Conservation (phyloP, 2,329 filamentous ascomycete genomes). For the Cladosporium sp. region DNA sequence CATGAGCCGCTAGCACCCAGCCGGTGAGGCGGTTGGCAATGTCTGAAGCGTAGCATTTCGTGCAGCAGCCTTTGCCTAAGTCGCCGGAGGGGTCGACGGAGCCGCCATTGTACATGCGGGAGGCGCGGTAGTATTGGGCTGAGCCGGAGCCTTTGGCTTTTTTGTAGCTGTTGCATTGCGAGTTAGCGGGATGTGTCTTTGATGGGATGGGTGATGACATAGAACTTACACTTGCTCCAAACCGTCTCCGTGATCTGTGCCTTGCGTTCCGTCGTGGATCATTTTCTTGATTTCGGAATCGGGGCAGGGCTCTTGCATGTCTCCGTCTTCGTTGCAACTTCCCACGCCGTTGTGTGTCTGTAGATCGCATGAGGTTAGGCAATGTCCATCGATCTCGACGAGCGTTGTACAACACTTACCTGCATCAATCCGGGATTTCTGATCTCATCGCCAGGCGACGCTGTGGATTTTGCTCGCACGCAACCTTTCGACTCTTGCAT, state of each 20-base stretch:
- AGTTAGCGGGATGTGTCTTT: too few relatives aligned
- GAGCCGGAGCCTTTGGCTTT: constrained; percentile 6
- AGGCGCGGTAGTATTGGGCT: constrained; percentile 40
- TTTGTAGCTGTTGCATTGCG: background rate
- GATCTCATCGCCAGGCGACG: constrained; percentile 8
- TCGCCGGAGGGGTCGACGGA: constrained; percentile 29
- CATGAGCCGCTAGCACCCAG: constrained; percentile 28
- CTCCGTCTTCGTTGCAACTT: constrained; percentile 16
- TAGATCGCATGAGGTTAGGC: background rate
- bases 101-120: constrained; percentile 51
- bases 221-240: constrained; percentile 34
- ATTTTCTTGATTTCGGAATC: constrained; percentile 35
- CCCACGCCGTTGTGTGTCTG: constrained; percentile 11
- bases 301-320: constrained; percentile 38
- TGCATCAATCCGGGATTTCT: constrained; percentile 10
- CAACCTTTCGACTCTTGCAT: constrained; percentile 12
- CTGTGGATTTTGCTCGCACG: constrained; percentile 11
- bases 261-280: constrained; percentile 42
- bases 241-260: constrained; percentile 41
- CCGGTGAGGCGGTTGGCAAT: constrained; percentile 47
- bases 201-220: background rate
- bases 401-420: background rate
- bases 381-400: too few relatives aligned
- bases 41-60: constrained; percentile 49
- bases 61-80: constrained; percentile 42